phyloP scores from a whole-genome alignment of 345 rosid species.

The Hirschfeldia incana region DNA sequence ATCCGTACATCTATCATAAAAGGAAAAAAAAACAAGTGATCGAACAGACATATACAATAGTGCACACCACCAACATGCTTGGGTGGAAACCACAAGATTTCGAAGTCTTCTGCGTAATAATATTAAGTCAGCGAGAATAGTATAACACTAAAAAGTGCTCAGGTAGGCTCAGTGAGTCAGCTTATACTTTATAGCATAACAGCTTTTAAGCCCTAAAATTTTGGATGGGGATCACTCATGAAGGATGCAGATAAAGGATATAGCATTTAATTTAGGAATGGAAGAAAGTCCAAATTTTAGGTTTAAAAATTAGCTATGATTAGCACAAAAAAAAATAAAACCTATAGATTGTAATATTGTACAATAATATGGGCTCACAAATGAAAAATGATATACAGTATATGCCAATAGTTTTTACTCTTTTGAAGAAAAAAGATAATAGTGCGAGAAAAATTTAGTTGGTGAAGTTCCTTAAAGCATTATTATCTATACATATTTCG shows the following conservation, averaged over 20 bases:
- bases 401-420: not conserved
- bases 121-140: constrained; percentile 24
- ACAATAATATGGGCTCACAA: not conserved
- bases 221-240: constrained; percentile 23
- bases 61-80: not conserved
- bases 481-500: not conserved
- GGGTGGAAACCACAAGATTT: constrained; percentile 14
- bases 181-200: constrained; percentile 28
- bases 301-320: no score
- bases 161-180: constrained; percentile 37
- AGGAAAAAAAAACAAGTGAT: not conserved
- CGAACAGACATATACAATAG: not conserved
- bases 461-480: not conserved
- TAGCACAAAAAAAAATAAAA: not conserved
- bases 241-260: constrained; percentile 4
- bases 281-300: not conserved
- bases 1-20: not conserved
- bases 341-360: not conserved
- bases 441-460: not conserved
- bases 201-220: constrained; percentile 28
- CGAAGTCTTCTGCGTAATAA: constrained; percentile 3
- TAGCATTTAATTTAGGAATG: not conserved
- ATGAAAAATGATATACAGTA: not conserved
- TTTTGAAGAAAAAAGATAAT: not conserved
- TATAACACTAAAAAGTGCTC: constrained; percentile 19